phyloP scores from a whole-genome alignment of 257 asterid genomes.

The Gentiana straminea region DNA sequence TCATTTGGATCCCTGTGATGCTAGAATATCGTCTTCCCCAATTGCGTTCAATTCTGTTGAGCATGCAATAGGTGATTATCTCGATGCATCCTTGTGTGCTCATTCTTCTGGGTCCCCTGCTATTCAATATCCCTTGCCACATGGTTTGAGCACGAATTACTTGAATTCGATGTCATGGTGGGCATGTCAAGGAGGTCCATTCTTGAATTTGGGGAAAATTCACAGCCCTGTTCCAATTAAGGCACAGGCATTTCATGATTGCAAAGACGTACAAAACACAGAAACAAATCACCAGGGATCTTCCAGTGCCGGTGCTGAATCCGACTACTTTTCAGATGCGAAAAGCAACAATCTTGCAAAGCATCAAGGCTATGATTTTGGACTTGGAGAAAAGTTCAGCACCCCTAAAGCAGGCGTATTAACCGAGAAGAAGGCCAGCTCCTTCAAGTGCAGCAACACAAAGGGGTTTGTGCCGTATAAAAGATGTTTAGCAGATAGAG shows the following conservation, averaged over 20 bases:
- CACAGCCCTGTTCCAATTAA: slow-evolving; percentile 52
- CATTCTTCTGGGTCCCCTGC: slow-evolving; percentile 12
- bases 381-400: slow-evolving; percentile 9
- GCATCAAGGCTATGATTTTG: slow-evolving; percentile 16
- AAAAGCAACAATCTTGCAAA: slow-evolving; percentile 16
- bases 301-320: slow-evolving; percentile 34
- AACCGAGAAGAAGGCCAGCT: slow-evolving; percentile 18
- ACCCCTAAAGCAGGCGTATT: slow-evolving; percentile 24
- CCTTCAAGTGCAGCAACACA: slow-evolving; percentile 22
- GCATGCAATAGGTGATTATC: slow-evolving; percentile 5
- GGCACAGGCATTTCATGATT: slow-evolving; percentile 13
- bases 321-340: slow-evolving; percentile 16
- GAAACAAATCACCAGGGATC: slow-evolving; percentile 37
- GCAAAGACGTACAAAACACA: slow-evolving; percentile 14
- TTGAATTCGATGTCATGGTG: slow-evolving; percentile 29
- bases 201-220: slow-evolving; percentile 23
- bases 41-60: slow-evolving; percentile 25
- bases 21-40: slow-evolving; percentile 9
- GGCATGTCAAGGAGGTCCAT: slow-evolving; percentile 16
- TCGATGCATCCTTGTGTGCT: slow-evolving; percentile 14
- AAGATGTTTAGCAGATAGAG: slow-evolving; percentile 49
- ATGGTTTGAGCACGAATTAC: background rate
- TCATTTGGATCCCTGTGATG: slow-evolving; percentile 14
- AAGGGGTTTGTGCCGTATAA: slow-evolving; percentile 81
- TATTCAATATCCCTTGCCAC: slow-evolving; percentile 7